Percentiles rank a stretch among this genome's conserved stretches.
Conservation (phyloP, 2,329 filamentous ascomycete species). For the Pseudocercospora crystallina region DNA sequence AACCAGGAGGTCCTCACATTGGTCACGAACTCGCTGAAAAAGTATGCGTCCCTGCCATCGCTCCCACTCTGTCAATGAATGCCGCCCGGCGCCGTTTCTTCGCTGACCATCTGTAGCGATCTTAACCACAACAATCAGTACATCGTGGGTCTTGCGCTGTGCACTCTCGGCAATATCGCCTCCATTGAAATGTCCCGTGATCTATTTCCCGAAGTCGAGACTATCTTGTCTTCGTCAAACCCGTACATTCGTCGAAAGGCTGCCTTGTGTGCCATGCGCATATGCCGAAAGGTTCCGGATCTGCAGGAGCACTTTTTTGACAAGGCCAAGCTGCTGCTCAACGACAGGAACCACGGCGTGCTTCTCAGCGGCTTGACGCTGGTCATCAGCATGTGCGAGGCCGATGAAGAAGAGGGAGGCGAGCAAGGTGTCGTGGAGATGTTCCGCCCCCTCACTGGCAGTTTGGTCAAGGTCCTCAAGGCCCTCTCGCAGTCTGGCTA, state of each 20-base stretch:
- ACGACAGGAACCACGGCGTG: slow-evolving; percentile 94
- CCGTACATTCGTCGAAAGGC: slow-evolving; percentile 98
- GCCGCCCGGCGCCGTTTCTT: no score
- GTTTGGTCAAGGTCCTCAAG: slow-evolving; percentile 86
- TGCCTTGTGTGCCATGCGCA: slow-evolving; percentile 97
- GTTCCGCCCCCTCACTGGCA: slow-evolving; percentile 82
- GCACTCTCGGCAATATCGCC: slow-evolving; percentile 95
- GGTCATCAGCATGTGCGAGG: slow-evolving; percentile 88
- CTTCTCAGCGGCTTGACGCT: slow-evolving; percentile 88
- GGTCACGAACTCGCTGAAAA: slow-evolving; percentile 96
- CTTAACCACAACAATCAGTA: slow-evolving; percentile 98
- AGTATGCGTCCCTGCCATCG: slow-evolving; percentile 57
- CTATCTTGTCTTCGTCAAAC: slow-evolving; percentile 85
- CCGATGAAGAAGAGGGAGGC: slow-evolving; percentile 88
- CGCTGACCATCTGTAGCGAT: slow-evolving; percentile 60
- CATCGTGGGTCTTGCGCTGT: slow-evolving; percentile 92
- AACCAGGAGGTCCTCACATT: slow-evolving; percentile 97
- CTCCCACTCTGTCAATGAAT: slow-evolving; percentile 16
- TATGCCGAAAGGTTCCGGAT: slow-evolving; percentile 96
- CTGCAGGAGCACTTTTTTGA: slow-evolving; percentile 96
- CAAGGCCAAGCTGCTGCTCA: slow-evolving; percentile 82
- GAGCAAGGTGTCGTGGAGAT: slow-evolving; percentile 87
- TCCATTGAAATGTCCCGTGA: slow-evolving; percentile 98
- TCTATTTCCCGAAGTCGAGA: slow-evolving; percentile 93
- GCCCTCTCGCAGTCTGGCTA: slow-evolving; percentile 92